Evolutionary conservation across 768 basidiomycete species (phyloP), one percentile per base, ranked within the genome.

Genomic region (Phylloporus sp.): DNA sequence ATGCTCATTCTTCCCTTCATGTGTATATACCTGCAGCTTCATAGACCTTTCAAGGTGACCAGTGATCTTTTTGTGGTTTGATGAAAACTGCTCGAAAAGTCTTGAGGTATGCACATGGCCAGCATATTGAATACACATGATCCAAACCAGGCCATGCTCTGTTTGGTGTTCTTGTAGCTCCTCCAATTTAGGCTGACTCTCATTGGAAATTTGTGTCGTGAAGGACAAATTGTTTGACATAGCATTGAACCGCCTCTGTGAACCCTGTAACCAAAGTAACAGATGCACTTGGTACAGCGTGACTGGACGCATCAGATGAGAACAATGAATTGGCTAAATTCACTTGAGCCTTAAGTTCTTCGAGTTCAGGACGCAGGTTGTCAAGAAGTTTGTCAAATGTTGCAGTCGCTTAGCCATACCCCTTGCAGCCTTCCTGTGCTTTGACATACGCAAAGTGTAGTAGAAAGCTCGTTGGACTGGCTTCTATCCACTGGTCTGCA

Each of bases 41-140:
- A 61, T 86, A 95, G 0, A 92, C 88, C 61, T 95, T 88, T 95
- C 97, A 98, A 15, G 90, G 78, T 2, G 80, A 80, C 80, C 79
- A 89, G 41, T 77, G 78, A 49, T 81, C 80, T 62, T 83, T 88
- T 58, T 94, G 77, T 10, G 93, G 91, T 68, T 86, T 87, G 18
- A 78, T 80, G 60, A 98, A 98, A 6, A 93, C 72, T 0, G 76
- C 74, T 49, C 95, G 76, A 34, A 88, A 85, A 3, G 85, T 75
- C 68, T 88, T 88, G 59, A 91, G 80, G 20, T 91, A 74, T 95
- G 91, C 5, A 93, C 84, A 38, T 95, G 78, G 54, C 91, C 74
- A 12, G 86, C 87, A 61, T 95, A 97, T 10, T 95, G 80, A 86
- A 98, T 95, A 65, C 94, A 93, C 78, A 92, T 86, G 64, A 81